Percentiles rank a stretch among this genome's conserved stretches.
These are phyloP conservation scores for Lepidium africanum DNA, from an alignment of 345 rosid genomes.

Conservation along the genomic window DNA sequence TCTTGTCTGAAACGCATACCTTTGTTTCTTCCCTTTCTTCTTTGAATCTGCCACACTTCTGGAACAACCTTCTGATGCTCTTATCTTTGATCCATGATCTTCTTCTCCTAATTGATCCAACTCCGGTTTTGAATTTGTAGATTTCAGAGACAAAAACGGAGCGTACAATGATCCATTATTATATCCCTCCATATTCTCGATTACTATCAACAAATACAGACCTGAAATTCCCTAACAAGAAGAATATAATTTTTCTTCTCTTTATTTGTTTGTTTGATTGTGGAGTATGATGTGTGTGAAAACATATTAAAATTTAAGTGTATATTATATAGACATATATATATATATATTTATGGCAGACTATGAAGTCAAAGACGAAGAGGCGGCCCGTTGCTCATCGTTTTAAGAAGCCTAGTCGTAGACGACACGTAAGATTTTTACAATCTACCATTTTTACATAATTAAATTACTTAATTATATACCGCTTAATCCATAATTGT, in stretches of 20 bases:
- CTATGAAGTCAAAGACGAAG: conserved; percentile 24
- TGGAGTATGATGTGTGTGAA: not conserved
- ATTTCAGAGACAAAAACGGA: conserved; percentile 18
- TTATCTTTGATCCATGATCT: not conserved
- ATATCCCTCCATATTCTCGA: conserved; percentile 12
- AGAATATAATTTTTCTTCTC: not conserved
- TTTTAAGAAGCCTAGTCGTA: conserved; percentile 18
- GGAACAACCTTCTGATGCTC: conserved; percentile 19
- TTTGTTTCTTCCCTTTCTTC: conserved; percentile 56
- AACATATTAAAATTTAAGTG: not conserved
- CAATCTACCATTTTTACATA: not conserved
- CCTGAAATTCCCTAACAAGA: not conserved
- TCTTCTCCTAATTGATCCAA: not conserved
- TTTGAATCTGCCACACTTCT: conserved; percentile 16
- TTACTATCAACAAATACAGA: too few species aligned
- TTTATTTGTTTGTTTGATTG: not conserved
- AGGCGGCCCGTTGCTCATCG: conserved; percentile 29
- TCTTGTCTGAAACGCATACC: conserved; percentile 76
- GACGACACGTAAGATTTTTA: conserved; percentile 24
- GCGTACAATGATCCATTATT: conserved; percentile 11
- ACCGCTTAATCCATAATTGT: not conserved
- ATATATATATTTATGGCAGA: conserved; percentile 8
- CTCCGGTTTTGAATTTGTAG: conserved; percentile 2
- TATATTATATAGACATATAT: conserved; percentile 16
- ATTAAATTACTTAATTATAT: not conserved